These are phyloP conservation scores for Lipomyces sp. DNA, from an alignment of 805 yeast genomes.

Conservation along the genomic window DNA sequence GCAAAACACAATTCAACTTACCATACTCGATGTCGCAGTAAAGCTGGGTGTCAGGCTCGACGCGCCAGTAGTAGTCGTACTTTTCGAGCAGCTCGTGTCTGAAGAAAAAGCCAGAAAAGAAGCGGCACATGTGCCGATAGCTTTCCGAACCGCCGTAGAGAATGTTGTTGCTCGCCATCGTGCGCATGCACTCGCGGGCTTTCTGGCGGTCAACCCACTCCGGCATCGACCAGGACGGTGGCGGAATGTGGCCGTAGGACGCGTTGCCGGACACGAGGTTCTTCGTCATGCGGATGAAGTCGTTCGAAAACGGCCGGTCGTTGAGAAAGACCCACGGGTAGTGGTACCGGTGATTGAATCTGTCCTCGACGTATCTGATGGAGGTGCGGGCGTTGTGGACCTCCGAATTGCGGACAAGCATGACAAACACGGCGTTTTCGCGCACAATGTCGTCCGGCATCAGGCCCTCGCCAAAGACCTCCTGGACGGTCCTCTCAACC, in stretches of 20 bases:
- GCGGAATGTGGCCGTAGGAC: slow-evolving; percentile 59
- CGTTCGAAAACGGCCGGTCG: slow-evolving; percentile 57
- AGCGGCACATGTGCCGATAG: slow-evolving; percentile 80
- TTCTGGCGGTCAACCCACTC: slow-evolving; percentile 53
- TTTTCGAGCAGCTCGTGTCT: slow-evolving; percentile 54
- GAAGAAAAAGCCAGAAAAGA: slow-evolving; percentile 71
- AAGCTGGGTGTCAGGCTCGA: slow-evolving; percentile 76
- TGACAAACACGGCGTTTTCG: slow-evolving; percentile 60
- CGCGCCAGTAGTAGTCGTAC: slow-evolving; percentile 76
- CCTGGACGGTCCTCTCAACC: neutral
- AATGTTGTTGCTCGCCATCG: slow-evolving; percentile 45
- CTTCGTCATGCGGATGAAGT: slow-evolving; percentile 50
- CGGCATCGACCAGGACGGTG: slow-evolving; percentile 56
- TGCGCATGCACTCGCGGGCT: slow-evolving; percentile 47
- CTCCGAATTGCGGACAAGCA: slow-evolving; percentile 68
- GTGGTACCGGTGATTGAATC: slow-evolving; percentile 59
- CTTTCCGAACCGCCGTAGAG: slow-evolving; percentile 58
- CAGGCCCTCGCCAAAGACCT: neutral
- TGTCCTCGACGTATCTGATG: slow-evolving; percentile 57
- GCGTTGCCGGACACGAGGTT: slow-evolving; percentile 57
- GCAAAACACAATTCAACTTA: slow-evolving; percentile 38
- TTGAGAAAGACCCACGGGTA: slow-evolving; percentile 81
- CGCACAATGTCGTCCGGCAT: slow-evolving; percentile 1
- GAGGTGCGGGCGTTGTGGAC: slow-evolving; percentile 55
- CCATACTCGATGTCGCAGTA: slow-evolving; percentile 69